phyloP scores from a whole-genome alignment of 129 eudicot genomes.

The Tanacetum coccineum region DNA sequence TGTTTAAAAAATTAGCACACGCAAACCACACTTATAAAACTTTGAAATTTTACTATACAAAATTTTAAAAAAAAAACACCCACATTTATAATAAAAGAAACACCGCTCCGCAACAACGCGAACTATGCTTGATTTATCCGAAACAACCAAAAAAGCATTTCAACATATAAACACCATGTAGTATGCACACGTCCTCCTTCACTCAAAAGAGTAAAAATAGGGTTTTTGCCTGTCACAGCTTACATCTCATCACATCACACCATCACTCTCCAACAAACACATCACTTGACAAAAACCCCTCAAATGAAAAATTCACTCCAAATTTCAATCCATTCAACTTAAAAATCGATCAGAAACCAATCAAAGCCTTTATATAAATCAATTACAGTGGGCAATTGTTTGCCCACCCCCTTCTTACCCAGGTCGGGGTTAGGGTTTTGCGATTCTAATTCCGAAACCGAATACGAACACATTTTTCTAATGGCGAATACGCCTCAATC shows the following conservation, averaged over 20 bases:
- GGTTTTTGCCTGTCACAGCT: constrained; percentile 29
- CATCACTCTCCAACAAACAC: not conserved
- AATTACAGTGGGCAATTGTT: constrained; percentile 40
- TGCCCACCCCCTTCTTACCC: constrained; percentile 44
- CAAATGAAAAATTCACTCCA: too few species aligned
- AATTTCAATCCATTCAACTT: too few species aligned
- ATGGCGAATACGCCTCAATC: constrained; percentile 61
- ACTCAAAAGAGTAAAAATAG: constrained; percentile 12
- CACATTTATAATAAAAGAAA: too few species aligned
- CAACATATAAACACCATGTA: not conserved
- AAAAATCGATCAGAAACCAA: too few species aligned
- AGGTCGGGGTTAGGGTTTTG: constrained; percentile 62
- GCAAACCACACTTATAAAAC: too few species aligned
- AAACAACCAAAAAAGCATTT: too few species aligned
- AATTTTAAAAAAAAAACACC: too few species aligned
- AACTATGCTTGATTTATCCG: too few species aligned
- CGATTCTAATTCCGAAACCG: constrained; percentile 12
- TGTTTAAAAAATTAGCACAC: too few species aligned
- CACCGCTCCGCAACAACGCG: too few species aligned
- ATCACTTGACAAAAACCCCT: too few species aligned
- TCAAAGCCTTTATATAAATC: not conserved
- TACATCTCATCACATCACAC: constrained; percentile 20
- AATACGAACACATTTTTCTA: not conserved
- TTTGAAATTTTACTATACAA: too few species aligned
- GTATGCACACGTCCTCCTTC: not conserved